Conservation (phyloP, 1,139 yeast species). For the Magnusiomyces paraingens region DNA sequence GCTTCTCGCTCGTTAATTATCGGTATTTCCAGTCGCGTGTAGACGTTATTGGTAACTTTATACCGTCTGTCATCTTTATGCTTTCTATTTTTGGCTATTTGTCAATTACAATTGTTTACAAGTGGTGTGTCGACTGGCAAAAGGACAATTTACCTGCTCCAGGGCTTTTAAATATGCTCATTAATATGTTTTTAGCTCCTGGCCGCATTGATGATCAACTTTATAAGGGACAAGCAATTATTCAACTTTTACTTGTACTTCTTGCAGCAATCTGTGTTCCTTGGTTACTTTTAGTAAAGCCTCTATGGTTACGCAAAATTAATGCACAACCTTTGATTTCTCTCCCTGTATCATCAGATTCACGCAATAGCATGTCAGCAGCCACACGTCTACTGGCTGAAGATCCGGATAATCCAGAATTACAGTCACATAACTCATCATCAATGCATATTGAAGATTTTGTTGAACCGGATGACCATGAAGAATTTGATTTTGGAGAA, state of each 20-base stretch:
- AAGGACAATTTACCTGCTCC: slow-evolving; percentile 75
- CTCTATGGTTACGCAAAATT: slow-evolving; percentile 52
- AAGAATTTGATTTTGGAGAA: slow-evolving; percentile 70
- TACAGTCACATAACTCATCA: slow-evolving; percentile 7
- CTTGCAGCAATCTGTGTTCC: slow-evolving; percentile 89
- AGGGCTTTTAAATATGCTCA: slow-evolving; percentile 86
- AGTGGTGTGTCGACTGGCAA: slow-evolving; percentile 94
- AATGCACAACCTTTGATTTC: slow-evolving; percentile 21
- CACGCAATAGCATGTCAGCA: not conserved
- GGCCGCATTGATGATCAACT: slow-evolving; percentile 79
- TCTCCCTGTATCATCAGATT: not conserved
- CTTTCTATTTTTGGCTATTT: slow-evolving; percentile 93
- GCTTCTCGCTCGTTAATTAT: slow-evolving; percentile 80
- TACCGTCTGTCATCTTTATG: slow-evolving; percentile 93
- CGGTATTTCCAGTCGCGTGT: slow-evolving; percentile 65
- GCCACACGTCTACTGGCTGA: slow-evolving; percentile 9
- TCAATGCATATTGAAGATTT: not conserved
- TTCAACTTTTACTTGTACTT: slow-evolving; percentile 67
- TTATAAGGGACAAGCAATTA: slow-evolving; percentile 74
- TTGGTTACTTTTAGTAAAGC: slow-evolving; percentile 83
- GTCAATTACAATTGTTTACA: slow-evolving; percentile 76
- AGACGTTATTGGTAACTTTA: slow-evolving; percentile 86
- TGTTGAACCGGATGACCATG: slow-evolving; percentile 34
- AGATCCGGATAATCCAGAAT: slow-evolving; percentile 27
- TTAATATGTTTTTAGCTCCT: slow-evolving; percentile 92